Evolutionary conservation across 768 basidiomycete genomes (phyloP), one percentile per base, ranked within the genome.

Genomic region (Flagelloscypha sp.): DNA sequence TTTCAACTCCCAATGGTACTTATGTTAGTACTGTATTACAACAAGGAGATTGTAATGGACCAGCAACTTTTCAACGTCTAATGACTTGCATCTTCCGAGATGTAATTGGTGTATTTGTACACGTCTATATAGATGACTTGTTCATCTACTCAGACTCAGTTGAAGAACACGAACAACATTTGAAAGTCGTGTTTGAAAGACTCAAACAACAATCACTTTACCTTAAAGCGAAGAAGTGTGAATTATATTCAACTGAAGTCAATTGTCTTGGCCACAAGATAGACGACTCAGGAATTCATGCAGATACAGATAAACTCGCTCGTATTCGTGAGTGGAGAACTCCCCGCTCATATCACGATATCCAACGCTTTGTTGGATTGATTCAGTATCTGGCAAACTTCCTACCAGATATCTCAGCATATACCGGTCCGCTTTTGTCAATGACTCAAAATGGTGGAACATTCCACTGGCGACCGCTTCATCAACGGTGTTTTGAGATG

Each of bases 91-190:
- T 57, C 11, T 53, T 60, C 21, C 35, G 42, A 0, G 43, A 50
- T 2, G 28, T 35, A 17, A 47, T 60, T 5, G 49, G 55, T 0
- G 17, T 29, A 10, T 54, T 49, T 35, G 33, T 62, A 4, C 48
- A 60, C 21, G 47, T 52, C 51, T 60, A 1, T 59, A 36, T 64
- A 2, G 59, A 65, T 32, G 54, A 63, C 33, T 54, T 64, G 0
- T 54, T 60, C 20, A 38, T 61, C 0, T 61, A 40, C 42, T 54
- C 53, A 5, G 34, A 53, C n/a, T 41, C 52, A 0, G 32, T 57
- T 2, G 46, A 52, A 8, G 61, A 59, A 0, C 60, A 63, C 27
- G 41, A 50, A 11, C 12, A 40, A 1, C 48, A 58, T 38, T 37
- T 64, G 1, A 18, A 30, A 3, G 22, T 44, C 3, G 45, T 61